These are phyloP conservation scores for Russula sp. DNA, from an alignment of 768 basidiomycete species.

Conservation along the genomic window DNA sequence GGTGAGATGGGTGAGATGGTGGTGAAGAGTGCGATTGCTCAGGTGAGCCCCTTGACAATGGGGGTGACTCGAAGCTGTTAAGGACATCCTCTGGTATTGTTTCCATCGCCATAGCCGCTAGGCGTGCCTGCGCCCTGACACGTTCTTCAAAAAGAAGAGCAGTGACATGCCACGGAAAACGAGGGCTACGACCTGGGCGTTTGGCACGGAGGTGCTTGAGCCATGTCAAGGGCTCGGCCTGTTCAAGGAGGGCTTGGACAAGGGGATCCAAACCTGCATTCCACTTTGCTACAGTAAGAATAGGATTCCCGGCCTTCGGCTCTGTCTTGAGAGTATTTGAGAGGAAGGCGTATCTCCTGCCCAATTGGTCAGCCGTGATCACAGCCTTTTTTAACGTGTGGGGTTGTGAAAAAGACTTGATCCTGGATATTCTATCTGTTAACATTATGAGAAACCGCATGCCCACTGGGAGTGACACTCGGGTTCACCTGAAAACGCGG, in stretches of 20 bases:
- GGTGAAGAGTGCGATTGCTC: slow-evolving; percentile 1
- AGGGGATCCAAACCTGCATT: slow-evolving; percentile 42
- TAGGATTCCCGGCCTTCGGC: slow-evolving; percentile 36
- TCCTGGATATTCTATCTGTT: slow-evolving; percentile 50
- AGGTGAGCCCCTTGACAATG: slow-evolving; percentile 9
- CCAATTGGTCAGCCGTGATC: slow-evolving; percentile 58
- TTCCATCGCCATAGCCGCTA: slow-evolving; percentile 35
- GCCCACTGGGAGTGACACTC: background rate
- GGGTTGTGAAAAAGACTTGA: slow-evolving; percentile 42
- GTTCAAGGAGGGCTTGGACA: slow-evolving; percentile 48
- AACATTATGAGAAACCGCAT: slow-evolving; percentile 2
- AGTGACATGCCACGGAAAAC: slow-evolving; percentile 55
- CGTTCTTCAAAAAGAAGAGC: slow-evolving; percentile 67
- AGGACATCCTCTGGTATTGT: slow-evolving; percentile 40
- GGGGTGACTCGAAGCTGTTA: slow-evolving; percentile 10
- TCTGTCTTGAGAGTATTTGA: slow-evolving; percentile 33
- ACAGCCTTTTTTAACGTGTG: slow-evolving; percentile 56
- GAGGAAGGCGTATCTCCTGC: slow-evolving; percentile 55
- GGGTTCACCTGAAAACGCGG: slow-evolving; percentile 50
- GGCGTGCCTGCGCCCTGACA: slow-evolving; percentile 34
- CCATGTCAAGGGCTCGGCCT: slow-evolving; percentile 68
- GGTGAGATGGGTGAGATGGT: slow-evolving; percentile 14
- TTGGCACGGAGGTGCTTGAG: slow-evolving; percentile 56
- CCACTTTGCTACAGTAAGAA: slow-evolving; percentile 49
- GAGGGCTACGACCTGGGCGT: slow-evolving; percentile 28